Percentiles rank a stretch among this genome's conserved stretches.
Conservation (phyloP, 257 asterid species). For the Plantago ovata region DNA sequence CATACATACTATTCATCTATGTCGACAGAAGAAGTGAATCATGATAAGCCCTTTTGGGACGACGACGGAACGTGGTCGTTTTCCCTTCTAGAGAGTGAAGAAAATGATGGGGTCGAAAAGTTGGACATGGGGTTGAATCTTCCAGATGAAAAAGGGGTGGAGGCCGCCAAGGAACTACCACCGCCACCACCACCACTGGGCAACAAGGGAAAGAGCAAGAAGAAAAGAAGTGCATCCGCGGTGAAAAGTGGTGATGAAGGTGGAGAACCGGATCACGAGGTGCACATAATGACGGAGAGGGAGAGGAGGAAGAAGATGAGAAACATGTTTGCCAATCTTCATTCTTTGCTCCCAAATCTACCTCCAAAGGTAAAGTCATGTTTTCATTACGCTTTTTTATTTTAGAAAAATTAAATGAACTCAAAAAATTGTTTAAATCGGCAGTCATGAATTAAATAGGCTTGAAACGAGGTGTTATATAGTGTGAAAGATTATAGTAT, state of each 20-base stretch:
- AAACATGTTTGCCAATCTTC: slow-evolving; percentile 65
- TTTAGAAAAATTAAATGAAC: not conserved
- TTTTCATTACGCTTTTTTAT: not conserved
- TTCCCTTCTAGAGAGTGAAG: slow-evolving; percentile 23
- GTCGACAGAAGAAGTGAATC: slow-evolving; percentile 27
- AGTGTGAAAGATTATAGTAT: too few species aligned
- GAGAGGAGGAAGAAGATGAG: slow-evolving; percentile 92
- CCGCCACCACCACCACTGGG: not conserved
- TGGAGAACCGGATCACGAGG: slow-evolving; percentile 49
- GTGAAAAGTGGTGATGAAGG: not conserved
- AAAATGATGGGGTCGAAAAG: slow-evolving; percentile 20
- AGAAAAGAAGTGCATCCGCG: slow-evolving; percentile 10
- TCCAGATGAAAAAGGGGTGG: slow-evolving; percentile 6
- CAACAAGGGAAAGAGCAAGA: slow-evolving; percentile 12
- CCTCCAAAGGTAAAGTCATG: slow-evolving; percentile 54
- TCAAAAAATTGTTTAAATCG: too few species aligned
- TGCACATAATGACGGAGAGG: slow-evolving; percentile 76
- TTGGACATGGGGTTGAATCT: slow-evolving; percentile 1
- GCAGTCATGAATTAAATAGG: too few species aligned
- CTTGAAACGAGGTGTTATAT: too few species aligned
- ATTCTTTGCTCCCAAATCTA: slow-evolving; percentile 73
- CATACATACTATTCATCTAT: not conserved
- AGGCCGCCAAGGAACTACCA: slow-evolving; percentile 3
- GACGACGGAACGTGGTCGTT: slow-evolving; percentile 31
- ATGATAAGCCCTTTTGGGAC: slow-evolving; percentile 31